A percentile compares a stretch with the other conserved stretches of the same genome.
These are phyloP conservation scores for Sclerotinia glacialis DNA, from an alignment of 2,329 filamentous ascomycete genomes.

Conservation along the genomic window DNA sequence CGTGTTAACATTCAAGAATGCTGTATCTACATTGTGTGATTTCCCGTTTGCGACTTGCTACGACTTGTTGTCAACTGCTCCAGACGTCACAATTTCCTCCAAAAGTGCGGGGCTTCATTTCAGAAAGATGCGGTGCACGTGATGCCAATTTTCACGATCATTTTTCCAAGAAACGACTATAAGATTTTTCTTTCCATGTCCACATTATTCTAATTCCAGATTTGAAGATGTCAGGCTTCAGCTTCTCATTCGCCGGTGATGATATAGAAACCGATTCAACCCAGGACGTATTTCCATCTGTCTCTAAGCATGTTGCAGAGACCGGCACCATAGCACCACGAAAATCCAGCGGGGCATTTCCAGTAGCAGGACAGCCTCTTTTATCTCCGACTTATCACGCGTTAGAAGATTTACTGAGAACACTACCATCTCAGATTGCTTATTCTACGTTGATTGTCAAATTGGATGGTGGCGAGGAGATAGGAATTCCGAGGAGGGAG, in stretches of 20 bases:
- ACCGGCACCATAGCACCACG: constrained; percentile 34
- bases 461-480: constrained; percentile 53
- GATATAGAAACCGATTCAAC: constrained; percentile 52
- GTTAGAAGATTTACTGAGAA: constrained; percentile 50
- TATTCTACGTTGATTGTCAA: constrained; percentile 61
- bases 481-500: constrained; percentile 68
- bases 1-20: background rate
- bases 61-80: background rate
- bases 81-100: background rate
- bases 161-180: background rate
- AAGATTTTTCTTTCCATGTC: background rate
- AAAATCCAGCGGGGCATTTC: constrained; percentile 50
- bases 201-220: background rate
- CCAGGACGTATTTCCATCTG: constrained; percentile 4
- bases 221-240: constrained; percentile 30
- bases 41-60: background rate
- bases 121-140: background rate
- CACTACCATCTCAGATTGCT: constrained; percentile 70
- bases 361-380: constrained; percentile 59
- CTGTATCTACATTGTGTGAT: background rate
- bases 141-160: constrained; percentile 8
- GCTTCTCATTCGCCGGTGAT: constrained; percentile 60
- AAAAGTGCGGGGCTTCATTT: constrained; percentile 12
- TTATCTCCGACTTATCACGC: constrained; percentile 54
- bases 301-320: constrained; percentile 38